Evolutionary conservation across 2,329 filamentous ascomycete genomes (phyloP).

Genomic region (Clarireedia paspali): DNA sequence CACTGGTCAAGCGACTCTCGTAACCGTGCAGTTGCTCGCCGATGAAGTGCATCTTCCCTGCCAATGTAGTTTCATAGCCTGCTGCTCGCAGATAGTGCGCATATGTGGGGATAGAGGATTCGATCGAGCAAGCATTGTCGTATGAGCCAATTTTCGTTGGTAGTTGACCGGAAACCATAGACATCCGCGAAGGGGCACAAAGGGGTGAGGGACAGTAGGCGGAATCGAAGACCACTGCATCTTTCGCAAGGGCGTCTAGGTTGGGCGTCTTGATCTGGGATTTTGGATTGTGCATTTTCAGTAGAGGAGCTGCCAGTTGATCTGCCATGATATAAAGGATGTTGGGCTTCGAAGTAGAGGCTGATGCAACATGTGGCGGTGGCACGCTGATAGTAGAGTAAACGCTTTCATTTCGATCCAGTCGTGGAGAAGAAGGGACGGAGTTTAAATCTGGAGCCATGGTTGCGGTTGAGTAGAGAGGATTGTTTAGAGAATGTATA

Average conservation of each 20-base stretch:
- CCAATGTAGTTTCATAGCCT: constrained; percentile 84
- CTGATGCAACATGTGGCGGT: constrained; percentile 2
- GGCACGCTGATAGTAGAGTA: constrained; percentile 22
- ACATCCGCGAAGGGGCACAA: constrained; percentile 87
- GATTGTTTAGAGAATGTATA: neutral
- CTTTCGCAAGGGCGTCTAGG: constrained; percentile 72
- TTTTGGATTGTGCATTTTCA: constrained; percentile 84
- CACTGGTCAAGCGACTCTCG: constrained; percentile 84
- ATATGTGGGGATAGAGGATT: constrained; percentile 81
- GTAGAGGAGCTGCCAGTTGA: constrained; percentile 81
- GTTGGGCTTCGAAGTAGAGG: constrained; percentile 48
- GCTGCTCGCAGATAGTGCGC: constrained; percentile 81
- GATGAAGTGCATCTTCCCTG: constrained; percentile 97
- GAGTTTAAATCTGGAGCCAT: constrained; percentile 74
- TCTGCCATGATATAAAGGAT: constrained; percentile 96
- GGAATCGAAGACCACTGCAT: constrained; percentile 83
- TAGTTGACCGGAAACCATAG: constrained; percentile 86
- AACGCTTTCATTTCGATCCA: constrained; percentile 10
- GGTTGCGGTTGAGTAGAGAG: neutral
- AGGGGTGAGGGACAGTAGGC: constrained; percentile 92
- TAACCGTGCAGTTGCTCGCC: constrained; percentile 93
- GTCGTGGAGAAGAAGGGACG: constrained; percentile 48
- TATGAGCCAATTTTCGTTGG: constrained; percentile 88
- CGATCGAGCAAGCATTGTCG: constrained; percentile 82
- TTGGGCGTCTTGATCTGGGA: constrained; percentile 91